Base-by-base conservation (phyloP, 139 green algal genomes). In the Chlamydomonas urium region DNA sequence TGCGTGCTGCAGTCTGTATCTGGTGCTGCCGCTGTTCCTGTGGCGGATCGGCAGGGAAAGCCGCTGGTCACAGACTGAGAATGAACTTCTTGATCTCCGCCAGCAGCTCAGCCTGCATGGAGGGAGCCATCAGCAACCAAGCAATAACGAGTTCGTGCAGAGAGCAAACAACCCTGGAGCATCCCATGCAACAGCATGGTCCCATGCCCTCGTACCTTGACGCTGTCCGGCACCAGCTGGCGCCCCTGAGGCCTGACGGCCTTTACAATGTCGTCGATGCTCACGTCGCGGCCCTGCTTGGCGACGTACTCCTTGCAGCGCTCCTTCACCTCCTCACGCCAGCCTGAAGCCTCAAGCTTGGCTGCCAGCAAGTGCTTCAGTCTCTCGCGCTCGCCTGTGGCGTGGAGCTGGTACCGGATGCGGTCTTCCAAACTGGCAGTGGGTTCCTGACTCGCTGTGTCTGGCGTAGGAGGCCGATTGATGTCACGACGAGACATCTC, bases 321-420 rank as follows among this genome's bases (percentile, higher is more conserved):
- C 47, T 79, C 71, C 73, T 83, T 84, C 42, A 91, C 47, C 24
- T 89, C 81, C 65, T 91, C 83, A 6, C 74, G 75, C 86, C 86
- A 91, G 38, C 86, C 86, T n/a, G 81, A 89, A 45, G 83, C 79
- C 45, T 78, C 74, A 6, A 91, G 77, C 47, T 80, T 76, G 0
- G 81, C 67, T 21, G 76, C 29, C 24, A 90, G 68, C 57, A 89
- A 66, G 32, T 78, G 31, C 70, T 90, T 90, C 24, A 90, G 68
- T 0, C 76, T 58, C 2, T 88, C 83, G 0, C 77, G 72, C 62
- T 86, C 81, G 0, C 83, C 83, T 10, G 69, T 81, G 17, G 60
- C 68, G 10, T 71, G 73, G 38, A 88, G 63, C 77, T 72, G 62
- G 33, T 69, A 60, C 2, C 69, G 34, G 38, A 75, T 75, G 3